Evolutionary conservation across 768 basidiomycete species (phyloP).

Genomic region (Chalciporus piperatus): DNA sequence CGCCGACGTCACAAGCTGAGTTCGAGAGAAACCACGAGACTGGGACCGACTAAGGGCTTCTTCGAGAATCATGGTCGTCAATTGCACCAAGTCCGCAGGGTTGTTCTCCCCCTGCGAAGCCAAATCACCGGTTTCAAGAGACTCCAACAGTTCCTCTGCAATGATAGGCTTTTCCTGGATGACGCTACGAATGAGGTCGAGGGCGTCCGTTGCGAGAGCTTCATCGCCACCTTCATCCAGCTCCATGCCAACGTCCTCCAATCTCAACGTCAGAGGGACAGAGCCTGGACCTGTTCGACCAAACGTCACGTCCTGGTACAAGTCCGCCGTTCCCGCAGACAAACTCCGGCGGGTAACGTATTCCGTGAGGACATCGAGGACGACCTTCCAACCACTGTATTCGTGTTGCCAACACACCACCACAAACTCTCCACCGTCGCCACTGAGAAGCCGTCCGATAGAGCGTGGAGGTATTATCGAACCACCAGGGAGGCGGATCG

Average conservation of each 20-base stretch:
- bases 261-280: constrained; percentile 42
- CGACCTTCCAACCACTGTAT: constrained; percentile 83
- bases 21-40: constrained; percentile 43
- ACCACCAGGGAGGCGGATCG: constrained; percentile 75
- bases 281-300: constrained; percentile 39
- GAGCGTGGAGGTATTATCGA: constrained; percentile 65
- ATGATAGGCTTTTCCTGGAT: constrained; percentile 68
- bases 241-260: constrained; percentile 76
- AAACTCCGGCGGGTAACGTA: constrained; percentile 61
- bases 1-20: constrained; percentile 72
- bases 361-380: constrained; percentile 78
- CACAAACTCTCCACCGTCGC: constrained; percentile 60
- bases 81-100: constrained; percentile 71
- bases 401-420: constrained; percentile 79
- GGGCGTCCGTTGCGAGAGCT: constrained; percentile 61
- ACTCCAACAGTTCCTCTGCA: constrained; percentile 62
- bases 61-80: constrained; percentile 79
- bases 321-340: constrained; percentile 36
- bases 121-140: constrained; percentile 45
- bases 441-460: constrained; percentile 66
- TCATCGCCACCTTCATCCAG: constrained; percentile 61
- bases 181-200: constrained; percentile 77
- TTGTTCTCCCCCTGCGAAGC: constrained; percentile 46
- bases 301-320: constrained; percentile 54
- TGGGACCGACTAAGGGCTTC: constrained; percentile 62